Percentiles rank a stretch among this genome's conserved stretches.
Evolutionary conservation across 768 basidiomycete genomes (phyloP).

Genomic region (Lentinula sp.): DNA sequence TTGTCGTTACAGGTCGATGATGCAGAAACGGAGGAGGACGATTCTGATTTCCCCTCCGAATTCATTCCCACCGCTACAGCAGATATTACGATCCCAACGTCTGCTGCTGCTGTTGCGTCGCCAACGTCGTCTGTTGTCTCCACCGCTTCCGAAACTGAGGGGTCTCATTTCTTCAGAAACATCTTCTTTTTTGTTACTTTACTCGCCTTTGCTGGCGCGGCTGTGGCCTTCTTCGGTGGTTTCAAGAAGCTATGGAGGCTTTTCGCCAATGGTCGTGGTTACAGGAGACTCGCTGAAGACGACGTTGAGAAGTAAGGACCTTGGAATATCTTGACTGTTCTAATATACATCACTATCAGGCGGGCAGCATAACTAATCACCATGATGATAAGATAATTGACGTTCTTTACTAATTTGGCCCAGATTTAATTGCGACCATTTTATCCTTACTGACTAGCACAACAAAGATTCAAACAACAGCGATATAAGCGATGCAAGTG

Average conservation of each 20-base stretch:
- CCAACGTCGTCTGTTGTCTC: constrained; percentile 8
- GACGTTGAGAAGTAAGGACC: constrained; percentile 44
- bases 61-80: background rate
- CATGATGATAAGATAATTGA: background rate
- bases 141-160: constrained; percentile 3
- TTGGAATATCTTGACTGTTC: background rate
- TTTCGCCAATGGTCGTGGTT: constrained; percentile 27
- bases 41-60: constrained; percentile 9
- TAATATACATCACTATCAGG: background rate
- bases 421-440: background rate
- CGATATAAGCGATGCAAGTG: background rate
- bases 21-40: background rate
- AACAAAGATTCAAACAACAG: background rate
- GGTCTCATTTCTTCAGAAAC: constrained; percentile 20
- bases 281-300: constrained; percentile 41
- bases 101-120: constrained; percentile 11
- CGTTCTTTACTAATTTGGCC: background rate
- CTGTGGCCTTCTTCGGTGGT: constrained; percentile 51
- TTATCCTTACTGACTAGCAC: background rate
- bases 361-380: background rate
- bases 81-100: background rate
- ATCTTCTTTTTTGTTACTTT: constrained; percentile 34
- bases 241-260: constrained; percentile 36
- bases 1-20: constrained; percentile 24
- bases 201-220: constrained; percentile 35